These are phyloP conservation scores for Prunus campanulata DNA, from an alignment of 306 rosid genomes.

Conservation along the genomic window DNA sequence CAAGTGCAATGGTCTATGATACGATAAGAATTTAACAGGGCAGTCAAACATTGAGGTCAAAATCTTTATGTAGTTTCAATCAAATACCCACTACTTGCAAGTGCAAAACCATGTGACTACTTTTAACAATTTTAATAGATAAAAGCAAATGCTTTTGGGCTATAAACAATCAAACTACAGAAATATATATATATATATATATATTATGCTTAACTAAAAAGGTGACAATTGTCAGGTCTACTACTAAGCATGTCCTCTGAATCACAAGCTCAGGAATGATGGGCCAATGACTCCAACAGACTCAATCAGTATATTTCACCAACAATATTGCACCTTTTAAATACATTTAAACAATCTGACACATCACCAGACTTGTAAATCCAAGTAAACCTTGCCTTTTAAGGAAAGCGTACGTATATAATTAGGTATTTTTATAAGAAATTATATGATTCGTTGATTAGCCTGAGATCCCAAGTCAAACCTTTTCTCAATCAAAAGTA, in stretches of 20 bases:
- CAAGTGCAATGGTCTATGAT: slow-evolving; percentile 85
- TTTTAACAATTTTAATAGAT: neutral
- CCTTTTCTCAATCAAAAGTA: neutral
- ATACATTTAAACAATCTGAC: neutral
- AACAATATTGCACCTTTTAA: neutral
- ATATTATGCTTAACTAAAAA: neutral
- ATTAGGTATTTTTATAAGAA: no score
- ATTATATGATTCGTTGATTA: neutral
- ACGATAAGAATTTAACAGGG: slow-evolving; percentile 28
- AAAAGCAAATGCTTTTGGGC: neutral
- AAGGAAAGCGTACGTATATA: neutral
- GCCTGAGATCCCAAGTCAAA: neutral
- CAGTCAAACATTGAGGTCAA: slow-evolving; percentile 14
- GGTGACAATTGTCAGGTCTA: neutral
- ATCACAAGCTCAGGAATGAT: neutral
- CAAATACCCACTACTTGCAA: neutral
- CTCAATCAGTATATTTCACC: neutral
- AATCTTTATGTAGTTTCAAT: slow-evolving; percentile 1
- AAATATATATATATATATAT: neutral
- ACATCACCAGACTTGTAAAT: neutral
- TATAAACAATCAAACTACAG: neutral
- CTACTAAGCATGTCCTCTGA: neutral
- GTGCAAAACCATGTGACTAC: neutral
- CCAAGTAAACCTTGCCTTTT: neutral
- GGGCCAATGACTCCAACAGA: neutral